Percentiles rank a stretch among this genome's conserved stretches.
These are phyloP conservation scores for Urtica urens DNA, from an alignment of 306 rosid genomes.

Conservation along the genomic window DNA sequence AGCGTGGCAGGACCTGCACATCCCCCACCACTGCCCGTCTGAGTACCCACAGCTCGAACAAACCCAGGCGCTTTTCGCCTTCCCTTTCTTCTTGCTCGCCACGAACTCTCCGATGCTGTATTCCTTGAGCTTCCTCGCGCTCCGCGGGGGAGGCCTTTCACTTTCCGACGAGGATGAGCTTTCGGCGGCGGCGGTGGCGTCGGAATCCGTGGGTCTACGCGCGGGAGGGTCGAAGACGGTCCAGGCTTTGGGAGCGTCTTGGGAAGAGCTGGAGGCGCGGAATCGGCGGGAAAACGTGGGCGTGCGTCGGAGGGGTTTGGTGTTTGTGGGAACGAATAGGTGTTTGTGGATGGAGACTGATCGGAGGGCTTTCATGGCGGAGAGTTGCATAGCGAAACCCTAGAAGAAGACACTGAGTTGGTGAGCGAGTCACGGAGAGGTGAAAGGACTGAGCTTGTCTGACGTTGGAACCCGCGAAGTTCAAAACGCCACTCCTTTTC, in stretches of 20 bases:
- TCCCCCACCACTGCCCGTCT: constrained; percentile 70
- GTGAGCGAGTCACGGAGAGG: not conserved
- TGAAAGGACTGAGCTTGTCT: constrained; percentile 1
- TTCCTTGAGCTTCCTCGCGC: constrained; percentile 19
- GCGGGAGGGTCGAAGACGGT: constrained; percentile 22
- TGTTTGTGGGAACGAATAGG: constrained; percentile 16
- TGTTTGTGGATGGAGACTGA: constrained; percentile 28
- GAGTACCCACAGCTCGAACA: constrained; percentile 54
- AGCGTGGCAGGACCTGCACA: constrained; percentile 37
- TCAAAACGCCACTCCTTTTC: constrained; percentile 4
- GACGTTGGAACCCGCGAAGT: constrained; percentile 13
- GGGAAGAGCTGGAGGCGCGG: constrained; percentile 14
- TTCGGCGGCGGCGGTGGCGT: not conserved
- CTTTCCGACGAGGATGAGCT: not conserved
- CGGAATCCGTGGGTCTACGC: not conserved
- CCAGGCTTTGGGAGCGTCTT: constrained; percentile 28
- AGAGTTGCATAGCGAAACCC: constrained; percentile 17
- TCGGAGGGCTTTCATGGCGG: constrained; percentile 42
- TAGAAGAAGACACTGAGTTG: not conserved
- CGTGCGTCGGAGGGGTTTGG: constrained; percentile 19
- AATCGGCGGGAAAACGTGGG: constrained; percentile 22
- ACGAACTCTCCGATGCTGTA: constrained; percentile 1
- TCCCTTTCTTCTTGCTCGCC: constrained; percentile 29
- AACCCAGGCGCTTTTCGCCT: constrained; percentile 48
- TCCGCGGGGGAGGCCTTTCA: constrained; percentile 13